phyloP scores from a whole-genome alignment of 441 rosid genomes.

The Dalechampia spathulata region DNA sequence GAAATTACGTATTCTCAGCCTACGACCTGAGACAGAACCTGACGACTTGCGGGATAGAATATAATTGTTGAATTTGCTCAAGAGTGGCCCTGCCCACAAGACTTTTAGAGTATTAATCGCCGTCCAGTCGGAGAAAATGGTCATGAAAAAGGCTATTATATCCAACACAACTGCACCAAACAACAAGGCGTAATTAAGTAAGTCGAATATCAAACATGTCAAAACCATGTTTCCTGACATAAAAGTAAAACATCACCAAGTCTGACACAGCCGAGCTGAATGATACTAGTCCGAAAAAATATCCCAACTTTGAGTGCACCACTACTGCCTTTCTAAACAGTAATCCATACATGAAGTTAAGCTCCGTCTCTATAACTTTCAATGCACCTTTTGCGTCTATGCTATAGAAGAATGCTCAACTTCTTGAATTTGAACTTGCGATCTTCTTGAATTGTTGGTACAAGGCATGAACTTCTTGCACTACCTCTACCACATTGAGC shows the following conservation, averaged over 20 bases:
- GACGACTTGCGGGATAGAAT: not conserved
- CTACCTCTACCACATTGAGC: slow-evolving; percentile 7
- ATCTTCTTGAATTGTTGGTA: slow-evolving; percentile 29
- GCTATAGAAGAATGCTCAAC: not conserved
- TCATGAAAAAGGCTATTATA: not conserved
- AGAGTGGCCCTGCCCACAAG: slow-evolving; percentile 6
- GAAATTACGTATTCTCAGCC: slow-evolving; percentile 8
- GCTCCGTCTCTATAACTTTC: not conserved
- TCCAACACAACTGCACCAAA: not conserved
- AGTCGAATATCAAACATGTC: not conserved
- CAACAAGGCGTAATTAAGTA: not conserved
- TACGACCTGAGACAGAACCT: slow-evolving; percentile 15
- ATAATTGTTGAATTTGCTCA: not conserved
- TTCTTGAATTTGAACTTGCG: slow-evolving; percentile 4
- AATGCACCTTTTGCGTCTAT: not conserved
- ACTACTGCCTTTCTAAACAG: not conserved
- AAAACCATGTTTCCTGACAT: not conserved
- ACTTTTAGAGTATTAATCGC: slow-evolving; percentile 5
- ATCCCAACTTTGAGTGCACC: not conserved
- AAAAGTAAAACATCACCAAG: not conserved
- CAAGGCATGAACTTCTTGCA: slow-evolving; percentile 25
- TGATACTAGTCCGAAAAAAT: not conserved
- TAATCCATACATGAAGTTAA: not conserved
- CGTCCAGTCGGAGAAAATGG: not conserved
- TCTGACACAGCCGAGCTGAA: not conserved